A percentile compares a stretch with the other conserved stretches of the same genome.
Evolutionary conservation across 2,329 filamentous ascomycete species (phyloP).

Genomic region (Dendrostoma leiphaemia): DNA sequence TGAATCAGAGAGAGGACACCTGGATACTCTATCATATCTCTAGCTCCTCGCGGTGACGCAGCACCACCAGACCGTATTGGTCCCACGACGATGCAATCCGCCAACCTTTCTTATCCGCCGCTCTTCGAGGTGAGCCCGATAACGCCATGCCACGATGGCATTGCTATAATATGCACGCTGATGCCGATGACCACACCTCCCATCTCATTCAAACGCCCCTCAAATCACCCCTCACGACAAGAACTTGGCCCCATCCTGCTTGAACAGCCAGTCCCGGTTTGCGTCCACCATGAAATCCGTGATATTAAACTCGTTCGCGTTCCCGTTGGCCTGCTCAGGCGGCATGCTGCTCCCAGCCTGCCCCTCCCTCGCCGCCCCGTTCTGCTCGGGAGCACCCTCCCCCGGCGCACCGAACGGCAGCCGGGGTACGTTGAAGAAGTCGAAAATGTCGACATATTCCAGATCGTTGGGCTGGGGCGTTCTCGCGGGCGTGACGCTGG

Average conservation of each 20-base stretch:
- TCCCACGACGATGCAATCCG: no score
- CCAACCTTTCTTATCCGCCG: no score
- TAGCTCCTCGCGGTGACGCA: no score
- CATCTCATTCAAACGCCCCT: background rate
- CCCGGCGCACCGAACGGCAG: conserved; percentile 49
- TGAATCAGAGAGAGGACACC: no score
- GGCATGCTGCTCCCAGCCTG: conserved; percentile 18
- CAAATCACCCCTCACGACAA: conserved; percentile 12
- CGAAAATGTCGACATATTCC: conserved; percentile 89
- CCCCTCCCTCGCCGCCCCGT: conserved; percentile 19
- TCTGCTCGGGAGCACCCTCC: no score
- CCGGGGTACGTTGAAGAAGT: conserved; percentile 89
- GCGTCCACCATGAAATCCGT: conserved; percentile 76
- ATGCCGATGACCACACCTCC: background rate
- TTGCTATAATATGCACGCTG: background rate
- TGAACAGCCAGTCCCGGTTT: conserved; percentile 73
- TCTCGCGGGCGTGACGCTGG: conserved; percentile 58
- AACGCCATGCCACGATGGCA: no score
- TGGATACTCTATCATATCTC: no score
- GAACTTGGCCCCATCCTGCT: conserved; percentile 40
- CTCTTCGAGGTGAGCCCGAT: background rate
- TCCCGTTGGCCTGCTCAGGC: conserved; percentile 21
- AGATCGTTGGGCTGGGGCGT: conserved; percentile 78
- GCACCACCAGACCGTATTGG: no score
- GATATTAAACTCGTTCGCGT: conserved; percentile 68